Percentiles rank a stretch among this genome's conserved stretches.
phyloP scores from a whole-genome alignment of 176 grass and related monocot species.

The Carex parvula region DNA sequence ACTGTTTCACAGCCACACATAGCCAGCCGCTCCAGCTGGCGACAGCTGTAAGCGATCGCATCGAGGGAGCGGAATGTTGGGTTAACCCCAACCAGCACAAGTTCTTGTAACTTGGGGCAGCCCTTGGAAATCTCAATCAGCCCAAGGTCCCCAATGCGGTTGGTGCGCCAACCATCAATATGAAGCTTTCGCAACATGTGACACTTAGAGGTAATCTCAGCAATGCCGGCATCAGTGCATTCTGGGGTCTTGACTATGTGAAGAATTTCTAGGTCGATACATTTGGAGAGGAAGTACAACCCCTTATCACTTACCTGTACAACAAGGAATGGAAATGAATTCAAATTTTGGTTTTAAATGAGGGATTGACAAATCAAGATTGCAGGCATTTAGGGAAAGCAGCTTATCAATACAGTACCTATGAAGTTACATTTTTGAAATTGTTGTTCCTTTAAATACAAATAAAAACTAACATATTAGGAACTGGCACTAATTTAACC shows the following conservation, averaged over 20 bases:
- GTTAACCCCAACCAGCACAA: conserved; percentile 88
- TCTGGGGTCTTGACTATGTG: conserved; percentile 89
- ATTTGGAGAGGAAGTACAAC: conserved; percentile 35
- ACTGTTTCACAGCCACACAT: conserved; percentile 81
- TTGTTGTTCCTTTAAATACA: not conserved
- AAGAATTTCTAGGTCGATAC: conserved; percentile 55
- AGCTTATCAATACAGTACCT: not conserved
- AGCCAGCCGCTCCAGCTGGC: conserved; percentile 68
- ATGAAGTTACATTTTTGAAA: not conserved
- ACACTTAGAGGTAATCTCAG: conserved; percentile 58
- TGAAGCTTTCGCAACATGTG: conserved; percentile 78
- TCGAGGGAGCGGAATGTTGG: conserved; percentile 56
- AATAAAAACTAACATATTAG: not conserved
- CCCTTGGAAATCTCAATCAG: conserved; percentile 47
- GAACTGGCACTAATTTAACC: not conserved
- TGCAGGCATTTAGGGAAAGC: not conserved
- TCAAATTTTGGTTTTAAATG: not conserved
- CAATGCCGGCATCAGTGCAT: conserved; percentile 75
- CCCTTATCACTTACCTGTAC: conserved; percentile 67
- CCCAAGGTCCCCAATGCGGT: conserved; percentile 72
- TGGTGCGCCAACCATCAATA: conserved; percentile 89
- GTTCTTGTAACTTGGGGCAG: conserved; percentile 73
- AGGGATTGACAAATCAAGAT: not conserved
- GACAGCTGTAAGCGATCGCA: conserved; percentile 65
- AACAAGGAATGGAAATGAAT: not conserved